A percentile compares a stretch with the other conserved stretches of the same genome.
Evolutionary conservation across 2,329 filamentous ascomycete species (phyloP).

Genomic region (Pestalotiopsis sp.): DNA sequence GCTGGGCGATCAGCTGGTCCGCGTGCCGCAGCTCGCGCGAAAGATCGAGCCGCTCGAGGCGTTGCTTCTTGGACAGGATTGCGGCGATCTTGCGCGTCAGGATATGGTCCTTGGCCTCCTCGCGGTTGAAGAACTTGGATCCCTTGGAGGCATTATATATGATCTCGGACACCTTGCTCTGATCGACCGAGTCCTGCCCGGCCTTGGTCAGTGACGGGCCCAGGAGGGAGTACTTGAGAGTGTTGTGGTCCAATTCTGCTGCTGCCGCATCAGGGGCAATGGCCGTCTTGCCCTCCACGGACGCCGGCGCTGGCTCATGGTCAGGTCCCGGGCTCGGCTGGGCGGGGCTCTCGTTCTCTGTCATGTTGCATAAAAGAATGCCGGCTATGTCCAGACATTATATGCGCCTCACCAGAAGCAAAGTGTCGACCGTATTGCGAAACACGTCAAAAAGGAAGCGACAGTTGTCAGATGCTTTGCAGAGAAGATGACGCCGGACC

Average conservation of each 20-base stretch:
- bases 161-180: slow-evolving; percentile 90
- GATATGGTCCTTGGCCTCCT: slow-evolving; percentile 79
- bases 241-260: slow-evolving; percentile 43
- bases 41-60: slow-evolving; percentile 77
- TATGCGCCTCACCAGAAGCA: background rate
- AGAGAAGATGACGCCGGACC: background rate
- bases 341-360: background rate
- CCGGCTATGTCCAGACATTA: background rate
- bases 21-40: slow-evolving; percentile 73
- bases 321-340: background rate
- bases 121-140: slow-evolving; percentile 93
- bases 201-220: slow-evolving; percentile 93
- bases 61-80: slow-evolving; percentile 74
- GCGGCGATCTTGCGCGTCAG: slow-evolving; percentile 85
- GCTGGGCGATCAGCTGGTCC: slow-evolving; percentile 78
- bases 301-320: background rate
- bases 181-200: slow-evolving; percentile 91
- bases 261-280: background rate
- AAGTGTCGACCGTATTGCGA: background rate
- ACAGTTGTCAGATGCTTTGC: background rate
- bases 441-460: background rate
- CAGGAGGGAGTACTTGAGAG: slow-evolving; percentile 86
- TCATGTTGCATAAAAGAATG: background rate
- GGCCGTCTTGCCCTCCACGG: background rate
- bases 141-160: slow-evolving; percentile 98